Evolutionary conservation across 1,139 yeast species (phyloP).

Genomic region (Neolecta irregularis): DNA sequence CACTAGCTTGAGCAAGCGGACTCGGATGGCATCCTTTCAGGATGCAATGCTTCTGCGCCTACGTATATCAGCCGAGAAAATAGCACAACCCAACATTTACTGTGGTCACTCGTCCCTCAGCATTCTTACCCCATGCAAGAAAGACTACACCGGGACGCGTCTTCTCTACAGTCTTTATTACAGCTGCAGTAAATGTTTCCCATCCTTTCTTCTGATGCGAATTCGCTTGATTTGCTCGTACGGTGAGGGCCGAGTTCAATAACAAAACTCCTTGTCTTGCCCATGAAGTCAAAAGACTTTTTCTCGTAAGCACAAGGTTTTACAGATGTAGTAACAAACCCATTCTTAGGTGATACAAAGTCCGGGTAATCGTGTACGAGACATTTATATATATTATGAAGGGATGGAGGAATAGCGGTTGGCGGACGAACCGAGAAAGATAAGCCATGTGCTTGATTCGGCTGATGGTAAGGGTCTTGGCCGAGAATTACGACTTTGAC

Average conservation of each 20-base stretch:
- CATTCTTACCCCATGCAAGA: constrained; percentile 92
- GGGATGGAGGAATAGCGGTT: constrained; percentile 76
- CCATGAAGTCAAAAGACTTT: constrained; percentile 73
- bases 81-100: constrained; percentile 18
- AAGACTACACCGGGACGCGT: constrained; percentile 46
- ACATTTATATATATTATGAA: constrained; percentile 74
- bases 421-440: constrained; percentile 86
- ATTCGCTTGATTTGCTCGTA: constrained; percentile 83
- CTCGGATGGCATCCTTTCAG: constrained; percentile 82
- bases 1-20: constrained; percentile 85
- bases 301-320: constrained; percentile 18
- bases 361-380: constrained; percentile 57
- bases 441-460: constrained; percentile 87
- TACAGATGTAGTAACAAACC: constrained; percentile 29
- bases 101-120: constrained; percentile 51
- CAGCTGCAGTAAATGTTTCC: constrained; percentile 76
- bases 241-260: constrained; percentile 80
- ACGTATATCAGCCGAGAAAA: background rate
- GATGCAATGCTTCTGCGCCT: constrained; percentile 26
- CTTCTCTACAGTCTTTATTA: constrained; percentile 38
- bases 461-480: constrained; percentile 92
- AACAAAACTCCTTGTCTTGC: constrained; percentile 75
- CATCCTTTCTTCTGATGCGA: constrained; percentile 87
- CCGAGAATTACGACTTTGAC: constrained; percentile 77
- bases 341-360: constrained; percentile 27